These are phyloP conservation scores for Ochetophila trinervis DNA, from an alignment of 306 rosid species.

Conservation along the genomic window DNA sequence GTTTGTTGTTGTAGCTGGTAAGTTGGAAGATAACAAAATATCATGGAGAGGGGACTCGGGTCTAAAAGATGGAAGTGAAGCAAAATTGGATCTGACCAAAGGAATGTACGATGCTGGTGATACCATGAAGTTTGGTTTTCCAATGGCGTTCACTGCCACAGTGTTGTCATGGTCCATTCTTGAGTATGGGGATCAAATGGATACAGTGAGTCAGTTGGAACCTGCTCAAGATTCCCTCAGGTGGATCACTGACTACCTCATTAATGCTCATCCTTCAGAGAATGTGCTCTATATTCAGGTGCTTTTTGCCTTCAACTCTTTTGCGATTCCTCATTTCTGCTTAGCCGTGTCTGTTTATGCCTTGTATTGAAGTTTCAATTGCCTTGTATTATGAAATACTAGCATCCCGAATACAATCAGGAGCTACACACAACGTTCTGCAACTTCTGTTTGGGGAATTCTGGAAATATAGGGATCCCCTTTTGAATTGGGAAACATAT, in stretches of 20 bases:
- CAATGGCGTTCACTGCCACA: slow-evolving; percentile 88
- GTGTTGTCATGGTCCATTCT: slow-evolving; percentile 92
- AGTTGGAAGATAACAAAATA: slow-evolving; percentile 58
- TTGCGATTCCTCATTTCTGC: slow-evolving; percentile 4
- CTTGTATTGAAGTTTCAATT: neutral
- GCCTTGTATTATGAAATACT: neutral
- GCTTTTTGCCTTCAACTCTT: slow-evolving; percentile 8
- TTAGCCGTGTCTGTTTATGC: neutral
- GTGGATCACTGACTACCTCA: slow-evolving; percentile 97
- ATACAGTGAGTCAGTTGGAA: slow-evolving; percentile 61
- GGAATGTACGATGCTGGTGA: slow-evolving; percentile 99
- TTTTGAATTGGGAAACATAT: neutral
- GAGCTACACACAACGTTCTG: neutral
- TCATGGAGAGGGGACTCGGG: slow-evolving; percentile 95
- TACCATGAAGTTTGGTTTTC: slow-evolving; percentile 90
- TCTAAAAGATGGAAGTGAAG: slow-evolving; percentile 70
- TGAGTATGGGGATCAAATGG: slow-evolving; percentile 94
- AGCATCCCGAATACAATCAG: neutral
- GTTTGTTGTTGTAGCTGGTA: slow-evolving; percentile 60
- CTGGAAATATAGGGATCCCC: neutral
- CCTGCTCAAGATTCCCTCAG: slow-evolving; percentile 65
- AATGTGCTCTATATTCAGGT: slow-evolving; percentile 96
- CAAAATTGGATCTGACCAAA: slow-evolving; percentile 64
- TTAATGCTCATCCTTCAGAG: slow-evolving; percentile 66
- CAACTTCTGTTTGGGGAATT: neutral